Conservation (phyloP, 192 early-diverging fungal species). For the Coemansia sp. region DNA sequence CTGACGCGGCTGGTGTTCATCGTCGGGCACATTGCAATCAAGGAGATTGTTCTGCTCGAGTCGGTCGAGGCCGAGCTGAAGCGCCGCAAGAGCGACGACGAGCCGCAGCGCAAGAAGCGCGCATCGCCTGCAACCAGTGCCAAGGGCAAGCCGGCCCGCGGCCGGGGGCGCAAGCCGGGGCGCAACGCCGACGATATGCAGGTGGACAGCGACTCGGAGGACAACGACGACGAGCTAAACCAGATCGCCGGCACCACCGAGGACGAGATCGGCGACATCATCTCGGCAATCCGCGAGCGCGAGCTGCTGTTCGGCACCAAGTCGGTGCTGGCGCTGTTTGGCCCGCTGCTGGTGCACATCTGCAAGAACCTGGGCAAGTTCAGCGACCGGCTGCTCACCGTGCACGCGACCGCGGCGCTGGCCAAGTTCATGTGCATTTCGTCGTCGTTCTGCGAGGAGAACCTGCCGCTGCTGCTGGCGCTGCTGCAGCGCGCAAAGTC, state of each 20-base stretch:
- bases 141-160: conserved; percentile 33
- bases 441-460: conserved; percentile 87
- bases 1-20: conserved; percentile 86
- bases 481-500: conserved; percentile 81
- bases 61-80: conserved; percentile 92
- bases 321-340: conserved; percentile 77
- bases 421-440: conserved; percentile 98
- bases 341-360: conserved; percentile 74
- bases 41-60: conserved; percentile 95
- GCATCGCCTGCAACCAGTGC: conserved; percentile 16
- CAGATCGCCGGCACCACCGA: conserved; percentile 88
- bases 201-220: conserved; percentile 24
- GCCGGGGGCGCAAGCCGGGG: conserved; percentile 5
- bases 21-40: conserved; percentile 93
- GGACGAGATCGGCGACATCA: conserved; percentile 91
- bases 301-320: conserved; percentile 80
- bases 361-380: conserved; percentile 80
- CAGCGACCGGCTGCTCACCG: conserved; percentile 79
- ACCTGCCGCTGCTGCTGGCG: conserved; percentile 86
- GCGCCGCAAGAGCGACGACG: conserved; percentile 57
- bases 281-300: conserved; percentile 81
- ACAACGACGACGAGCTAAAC: conserved; percentile 82
- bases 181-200: conserved; percentile 2
- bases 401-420: conserved; percentile 79
- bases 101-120: conserved; percentile 43